phyloP scores from a whole-genome alignment of 495 filamentous ascomycete species.

The Xylaria acuta region DNA sequence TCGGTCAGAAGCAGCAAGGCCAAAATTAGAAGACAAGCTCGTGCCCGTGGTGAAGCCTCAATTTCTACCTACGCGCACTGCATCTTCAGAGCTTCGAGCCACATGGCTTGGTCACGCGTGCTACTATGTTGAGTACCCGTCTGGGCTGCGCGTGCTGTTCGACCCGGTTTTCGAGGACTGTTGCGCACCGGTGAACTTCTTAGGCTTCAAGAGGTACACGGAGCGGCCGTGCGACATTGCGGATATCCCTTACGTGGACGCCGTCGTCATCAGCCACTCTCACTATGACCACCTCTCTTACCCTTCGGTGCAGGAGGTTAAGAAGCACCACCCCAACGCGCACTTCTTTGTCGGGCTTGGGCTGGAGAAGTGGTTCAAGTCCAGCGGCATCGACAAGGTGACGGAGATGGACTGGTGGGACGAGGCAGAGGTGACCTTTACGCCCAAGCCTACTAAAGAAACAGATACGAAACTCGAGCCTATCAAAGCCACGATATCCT shows the following conservation, averaged over 20 bases:
- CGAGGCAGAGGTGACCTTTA: conserved; percentile 72
- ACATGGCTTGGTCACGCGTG: conserved; percentile 98
- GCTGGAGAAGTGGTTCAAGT: conserved; percentile 84
- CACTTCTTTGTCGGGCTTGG: conserved; percentile 91
- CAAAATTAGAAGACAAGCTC: conserved; percentile 64
- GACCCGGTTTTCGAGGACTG: conserved; percentile 94
- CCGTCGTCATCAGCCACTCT: conserved; percentile 88
- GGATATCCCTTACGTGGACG: conserved; percentile 84
- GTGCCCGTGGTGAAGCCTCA: conserved; percentile 71
- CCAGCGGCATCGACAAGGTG: conserved; percentile 70
- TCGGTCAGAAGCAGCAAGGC: conserved; percentile 45
- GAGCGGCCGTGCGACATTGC: conserved; percentile 75
- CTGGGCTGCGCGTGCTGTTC: conserved; percentile 87
- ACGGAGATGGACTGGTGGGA: conserved; percentile 99
- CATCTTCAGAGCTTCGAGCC: conserved; percentile 71
- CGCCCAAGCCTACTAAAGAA: conserved; percentile 44
- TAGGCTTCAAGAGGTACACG: conserved; percentile 84
- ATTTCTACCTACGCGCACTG: conserved; percentile 66
- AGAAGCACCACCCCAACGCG: conserved; percentile 73
- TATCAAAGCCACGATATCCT: conserved; percentile 79
- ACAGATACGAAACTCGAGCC: conserved; percentile 36
- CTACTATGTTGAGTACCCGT: conserved; percentile 91
- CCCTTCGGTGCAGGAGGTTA: conserved; percentile 72
- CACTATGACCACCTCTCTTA: conserved; percentile 95
- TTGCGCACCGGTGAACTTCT: conserved; percentile 75